Base-by-base conservation (phyloP, 768 basidiomycete genomes). In the Tulasnella sp. region DNA sequence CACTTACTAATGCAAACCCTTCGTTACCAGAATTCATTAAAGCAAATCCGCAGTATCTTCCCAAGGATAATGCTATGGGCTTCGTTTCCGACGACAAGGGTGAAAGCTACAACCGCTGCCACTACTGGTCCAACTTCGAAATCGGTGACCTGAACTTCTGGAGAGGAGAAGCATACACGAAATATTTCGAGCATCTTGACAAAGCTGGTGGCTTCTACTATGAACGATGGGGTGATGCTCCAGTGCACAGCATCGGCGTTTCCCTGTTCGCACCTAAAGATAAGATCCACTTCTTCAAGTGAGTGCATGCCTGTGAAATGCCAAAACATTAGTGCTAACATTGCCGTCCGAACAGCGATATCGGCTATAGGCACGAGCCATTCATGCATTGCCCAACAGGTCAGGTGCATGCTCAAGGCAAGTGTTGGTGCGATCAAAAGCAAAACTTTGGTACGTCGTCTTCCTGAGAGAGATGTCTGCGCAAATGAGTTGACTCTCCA, bases 151-250 rank as follows among this genome's bases (percentile, higher is more conserved):
- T 92, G 54, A 79, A 85, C 54, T 76, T 92, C 54, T 91, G 86
- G 86, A 72, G 89, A 58, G 67, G 79, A 12, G 80, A 90, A 54
- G 79, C 81, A 3, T 95, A 95, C 62, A 70, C 68, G 53, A 77
- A 81, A 57, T 93, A 78, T 70, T 93, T 92, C 58, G 80, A 89
- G 37, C 76, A 76, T 63, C 70, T 93, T 16, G 90, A 93, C 48
- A 61, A 72, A 48, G 70, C 72, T 37, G 90, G 90, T 48, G 89
- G 89, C 13, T 89, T 91, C 64, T 91, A 90, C 64, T 89, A 89
- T 57, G 88, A 91, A 77, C 79, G 88, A 29, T 90, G 89, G 89
- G 93, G 93, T 44, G 92, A 95, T 67, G 93, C 93, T 0, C 86
- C 85, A 0, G 77, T 90, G 6, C 87, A 90, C 61, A 85, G 81